Conservation (phyloP, 2,329 filamentous ascomycete species). For the Talaromyces albobiverticillius region DNA sequence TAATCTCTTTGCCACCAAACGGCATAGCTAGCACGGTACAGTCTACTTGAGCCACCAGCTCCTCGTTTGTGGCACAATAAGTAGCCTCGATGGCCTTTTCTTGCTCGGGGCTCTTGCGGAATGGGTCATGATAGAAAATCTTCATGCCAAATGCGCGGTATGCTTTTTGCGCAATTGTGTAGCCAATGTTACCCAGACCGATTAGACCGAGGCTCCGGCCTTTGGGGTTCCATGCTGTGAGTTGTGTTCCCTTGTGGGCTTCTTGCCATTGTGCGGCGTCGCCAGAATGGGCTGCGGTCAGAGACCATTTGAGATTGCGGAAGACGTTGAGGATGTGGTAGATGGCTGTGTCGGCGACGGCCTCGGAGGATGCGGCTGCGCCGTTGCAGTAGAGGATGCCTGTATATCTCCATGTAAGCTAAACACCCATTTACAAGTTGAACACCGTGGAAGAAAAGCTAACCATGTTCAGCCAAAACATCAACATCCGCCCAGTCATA, state of each 20-base stretch:
- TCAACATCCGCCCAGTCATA: constrained; percentile 66
- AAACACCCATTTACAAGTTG: not conserved
- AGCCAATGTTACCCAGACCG: constrained; percentile 51
- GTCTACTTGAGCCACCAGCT: constrained; percentile 40
- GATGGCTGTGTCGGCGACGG: constrained; percentile 43
- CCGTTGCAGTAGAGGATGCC: constrained; percentile 47
- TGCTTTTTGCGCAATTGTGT: constrained; percentile 48
- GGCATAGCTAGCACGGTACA: constrained; percentile 45
- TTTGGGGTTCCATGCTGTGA: constrained; percentile 47
- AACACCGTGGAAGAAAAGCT: constrained; percentile 17
- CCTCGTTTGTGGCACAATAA: constrained; percentile 40
- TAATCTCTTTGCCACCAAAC: constrained; percentile 34
- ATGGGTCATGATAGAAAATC: constrained; percentile 53
- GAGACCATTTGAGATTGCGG: constrained; percentile 50
- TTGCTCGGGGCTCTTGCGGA: constrained; percentile 32
- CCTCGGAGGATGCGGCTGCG: constrained; percentile 42
- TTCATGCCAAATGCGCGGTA: constrained; percentile 51
- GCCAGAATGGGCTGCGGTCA: constrained; percentile 46
- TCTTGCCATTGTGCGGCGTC: constrained; percentile 23
- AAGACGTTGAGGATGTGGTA: constrained; percentile 48
- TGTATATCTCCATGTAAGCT: too few relatives aligned
- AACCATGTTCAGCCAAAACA: constrained; percentile 35
- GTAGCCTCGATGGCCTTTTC: constrained; percentile 37
- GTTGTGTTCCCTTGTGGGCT: constrained; percentile 23
- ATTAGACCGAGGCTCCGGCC: constrained; percentile 52